These are phyloP conservation scores for Saccharomycopsis microspora DNA, from an alignment of 805 yeast genomes.

Conservation along the genomic window DNA sequence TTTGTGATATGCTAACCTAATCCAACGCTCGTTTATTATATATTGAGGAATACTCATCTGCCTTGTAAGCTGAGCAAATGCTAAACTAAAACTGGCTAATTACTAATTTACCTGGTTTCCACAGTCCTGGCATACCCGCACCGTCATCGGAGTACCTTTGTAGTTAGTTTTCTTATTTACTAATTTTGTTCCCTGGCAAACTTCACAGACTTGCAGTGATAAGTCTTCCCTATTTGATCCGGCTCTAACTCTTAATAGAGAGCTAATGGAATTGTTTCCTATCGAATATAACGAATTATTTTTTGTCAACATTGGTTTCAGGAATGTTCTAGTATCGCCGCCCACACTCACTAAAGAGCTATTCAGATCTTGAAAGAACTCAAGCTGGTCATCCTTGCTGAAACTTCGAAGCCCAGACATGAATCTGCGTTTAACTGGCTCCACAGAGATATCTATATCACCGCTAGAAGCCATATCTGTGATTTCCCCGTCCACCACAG, in stretches of 20 bases:
- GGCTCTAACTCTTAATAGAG: conserved; percentile 2
- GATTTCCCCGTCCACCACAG: too few species aligned
- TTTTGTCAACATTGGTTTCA: not conserved
- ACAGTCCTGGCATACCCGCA: conserved; percentile 11
- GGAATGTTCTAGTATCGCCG: too few species aligned
- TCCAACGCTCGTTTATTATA: too few species aligned
- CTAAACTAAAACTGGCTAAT: too few species aligned
- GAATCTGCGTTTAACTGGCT: not conserved
- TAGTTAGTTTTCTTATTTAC: conserved; percentile 5
- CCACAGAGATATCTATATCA: not conserved
- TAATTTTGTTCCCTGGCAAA: conserved; percentile 13
- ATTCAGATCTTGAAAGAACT: too few species aligned
- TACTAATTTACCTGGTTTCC: conserved; percentile 6
- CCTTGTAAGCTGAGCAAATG: too few species aligned
- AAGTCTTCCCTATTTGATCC: conserved; percentile 1
- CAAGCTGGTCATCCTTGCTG: not conserved
- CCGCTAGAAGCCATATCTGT: not conserved
- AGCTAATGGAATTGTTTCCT: not conserved
- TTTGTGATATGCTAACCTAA: too few species aligned
- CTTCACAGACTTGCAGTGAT: conserved; percentile 6
- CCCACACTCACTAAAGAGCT: too few species aligned
- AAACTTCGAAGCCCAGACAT: not conserved
- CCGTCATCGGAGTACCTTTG: not conserved
- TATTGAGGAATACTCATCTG: too few species aligned
- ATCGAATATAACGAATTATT: conserved; percentile 9